Evolutionary conservation across 2,329 filamentous ascomycete species (phyloP), one percentile per base, ranked within the genome.

Genomic region (Trichoderma sp.): DNA sequence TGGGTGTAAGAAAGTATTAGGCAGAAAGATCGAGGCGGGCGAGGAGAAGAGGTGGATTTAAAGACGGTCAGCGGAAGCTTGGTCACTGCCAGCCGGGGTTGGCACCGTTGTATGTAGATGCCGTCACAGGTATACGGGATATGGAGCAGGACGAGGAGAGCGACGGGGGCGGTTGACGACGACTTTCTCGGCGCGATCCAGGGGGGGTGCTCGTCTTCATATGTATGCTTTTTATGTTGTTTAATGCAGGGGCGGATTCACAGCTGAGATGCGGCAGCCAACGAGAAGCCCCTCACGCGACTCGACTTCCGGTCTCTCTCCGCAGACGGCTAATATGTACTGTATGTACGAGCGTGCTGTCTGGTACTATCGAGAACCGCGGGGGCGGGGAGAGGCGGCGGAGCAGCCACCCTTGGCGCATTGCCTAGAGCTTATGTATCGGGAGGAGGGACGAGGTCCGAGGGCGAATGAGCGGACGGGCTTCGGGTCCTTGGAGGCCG

Each of bases 371-470:
- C 54, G 54, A 28, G 45, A 50, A 50, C 34, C 30, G 47, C 50
- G 45, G 57, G 57, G 57, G 57, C 57, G 57, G 57, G 47, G 57
- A 43, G 57, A 26, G 47, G 30, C 30, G 57, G 57, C 57, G 57
- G 57, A 60, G 57, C 30, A 60, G 50, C 41, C 47, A 60, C 41
- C 47, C 57, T 60, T 60, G 57, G 57, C 57, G 47, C 47, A 50
- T 17, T 50, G 7, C 45, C 45, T 60, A 51, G 45, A 60, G 61
- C 61, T 34, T 34, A n/a, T 24, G 43, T 26, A n/a, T n/a, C n/a
- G n/a, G 50, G 58, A 61, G 58, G n/a, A 51, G 50, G 30, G 30
- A 12, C 30, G 30, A 34, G 30, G 30, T 34, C 30, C 30, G 30
- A 34, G 30, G 30, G 30, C 30, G 30, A 34, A 34, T 34, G 30